A percentile compares a stretch with the other conserved stretches of the same genome.
phyloP scores from a whole-genome alignment of 371 early-diverging fungal genomes.

The Blakeslea trispora region DNA sequence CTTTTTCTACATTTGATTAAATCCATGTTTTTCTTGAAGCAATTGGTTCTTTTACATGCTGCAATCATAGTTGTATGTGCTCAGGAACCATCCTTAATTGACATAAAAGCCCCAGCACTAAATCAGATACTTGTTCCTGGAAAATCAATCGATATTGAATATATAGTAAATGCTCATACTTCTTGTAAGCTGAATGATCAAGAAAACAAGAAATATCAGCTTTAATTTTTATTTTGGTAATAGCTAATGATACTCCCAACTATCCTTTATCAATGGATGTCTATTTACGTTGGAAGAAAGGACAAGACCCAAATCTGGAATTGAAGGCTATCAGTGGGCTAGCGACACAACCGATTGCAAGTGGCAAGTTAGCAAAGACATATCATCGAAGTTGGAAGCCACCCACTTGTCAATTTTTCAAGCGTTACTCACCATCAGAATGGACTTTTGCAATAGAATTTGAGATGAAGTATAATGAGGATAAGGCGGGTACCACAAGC shows the following conservation, averaged over 20 bases:
- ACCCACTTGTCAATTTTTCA: conserved; percentile 24
- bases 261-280: conserved; percentile 22
- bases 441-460: conserved; percentile 21
- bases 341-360: conserved; percentile 5
- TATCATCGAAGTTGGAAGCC: conserved; percentile 19
- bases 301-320: conserved; percentile 4
- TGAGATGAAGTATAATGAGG: conserved; percentile 13
- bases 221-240: too few relatives aligned
- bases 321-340: conserved; percentile 13
- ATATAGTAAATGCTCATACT: not conserved
- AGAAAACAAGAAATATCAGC: too few relatives aligned
- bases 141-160: not conserved
- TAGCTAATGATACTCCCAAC: not conserved
- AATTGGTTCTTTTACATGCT: too few relatives aligned
- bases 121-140: not conserved
- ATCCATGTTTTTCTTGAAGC: not conserved
- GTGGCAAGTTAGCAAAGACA: not conserved
- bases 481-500: too few relatives aligned
- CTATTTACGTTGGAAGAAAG: conserved; percentile 16
- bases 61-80: not conserved
- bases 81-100: not conserved
- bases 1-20: too few relatives aligned
- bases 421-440: conserved; percentile 18
- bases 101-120: not conserved
- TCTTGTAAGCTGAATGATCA: too few relatives aligned